Percentiles rank a stretch among this genome's conserved stretches.
These are phyloP conservation scores for Penicillium parvum DNA, from an alignment of 495 filamentous ascomycete species.

Conservation along the genomic window DNA sequence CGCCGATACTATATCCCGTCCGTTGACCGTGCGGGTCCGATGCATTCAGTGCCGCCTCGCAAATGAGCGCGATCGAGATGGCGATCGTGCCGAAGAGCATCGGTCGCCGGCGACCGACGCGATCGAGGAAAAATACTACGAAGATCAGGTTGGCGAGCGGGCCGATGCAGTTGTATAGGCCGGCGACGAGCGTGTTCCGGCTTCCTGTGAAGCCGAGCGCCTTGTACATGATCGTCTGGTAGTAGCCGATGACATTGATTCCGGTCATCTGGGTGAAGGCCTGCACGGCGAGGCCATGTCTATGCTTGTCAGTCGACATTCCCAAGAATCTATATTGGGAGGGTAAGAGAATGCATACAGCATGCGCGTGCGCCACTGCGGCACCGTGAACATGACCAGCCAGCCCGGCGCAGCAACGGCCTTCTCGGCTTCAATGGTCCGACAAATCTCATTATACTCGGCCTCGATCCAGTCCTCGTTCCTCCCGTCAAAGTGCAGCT, in stretches of 20 bases:
- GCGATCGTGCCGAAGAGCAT: constrained; percentile 37
- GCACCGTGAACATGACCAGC: constrained; percentile 49
- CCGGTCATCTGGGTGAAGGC: constrained; percentile 47
- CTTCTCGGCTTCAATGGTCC: constrained; percentile 46
- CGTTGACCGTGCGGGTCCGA: constrained; percentile 33
- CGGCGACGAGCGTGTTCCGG: constrained; percentile 49
- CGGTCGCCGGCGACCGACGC: constrained; percentile 34
- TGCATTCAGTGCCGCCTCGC: constrained; percentile 39
- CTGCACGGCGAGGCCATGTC: constrained; percentile 32
- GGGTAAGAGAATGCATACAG: constrained; percentile 28
- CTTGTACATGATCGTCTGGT: constrained; percentile 57
- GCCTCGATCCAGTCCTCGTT: constrained; percentile 48
- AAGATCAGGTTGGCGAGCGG: constrained; percentile 48
- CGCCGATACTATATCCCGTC: constrained; percentile 36
- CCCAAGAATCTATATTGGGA: background rate
- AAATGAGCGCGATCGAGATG: constrained; percentile 40
- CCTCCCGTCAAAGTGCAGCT: constrained; percentile 44
- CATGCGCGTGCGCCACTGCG: constrained; percentile 46
- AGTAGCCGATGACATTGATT: constrained; percentile 57
- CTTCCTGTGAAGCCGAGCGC: constrained; percentile 50
- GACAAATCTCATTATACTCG: constrained; percentile 46
- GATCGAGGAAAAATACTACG: constrained; percentile 40
- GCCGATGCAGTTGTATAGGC: constrained; percentile 58
- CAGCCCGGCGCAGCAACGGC: constrained; percentile 40
- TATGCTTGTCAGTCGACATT: constrained; percentile 26